Base-by-base conservation (phyloP, 495 filamentous ascomycete genomes). In the Lineolata rhizophorae region DNA sequence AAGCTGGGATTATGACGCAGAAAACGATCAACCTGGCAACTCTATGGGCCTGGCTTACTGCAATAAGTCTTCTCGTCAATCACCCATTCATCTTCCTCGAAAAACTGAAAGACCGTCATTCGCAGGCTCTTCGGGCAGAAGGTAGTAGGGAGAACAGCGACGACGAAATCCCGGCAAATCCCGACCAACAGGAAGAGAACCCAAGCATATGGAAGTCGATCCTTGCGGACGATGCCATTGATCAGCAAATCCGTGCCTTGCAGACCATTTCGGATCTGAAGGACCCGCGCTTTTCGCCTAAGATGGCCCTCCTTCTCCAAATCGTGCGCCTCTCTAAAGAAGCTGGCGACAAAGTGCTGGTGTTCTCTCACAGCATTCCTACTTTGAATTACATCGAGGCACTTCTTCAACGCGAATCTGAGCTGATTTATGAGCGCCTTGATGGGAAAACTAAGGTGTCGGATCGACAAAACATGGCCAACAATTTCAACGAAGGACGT, bases 351-450 rank as follows among this genome's bases (percentile, higher is more conserved):
- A 76, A 81, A 40, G 60, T 79, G 10, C 54, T 95, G 2, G 52
- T 93, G 2, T 94, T 94, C 41, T 79, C 76, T 0, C 76, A 82
- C 24, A 75, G 67, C 16, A 55, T 80, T 10, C 51, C 48, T 0
- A 78, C 74, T 0, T 53, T 95, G 0, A 36, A 82, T 39, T 82
- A 67, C 43, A 53, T 95, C 2, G 65, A 72, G 17, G 28, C 48
- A 3, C 15, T 39, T 70, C 1, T 54, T 82, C 21, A 52, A 20
- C 15, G 19, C 18, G 5, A 18, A 18, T n/a, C 18, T 27, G n/a
- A 30, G 17, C 34, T 27, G 6, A 49, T 32, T 0, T 73, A 58
- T 38, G 45, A 44, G 6, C 64, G 73, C 19, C 57, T 93, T 6
- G 76, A 87, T 51, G 83, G 83, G 9, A 41, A 30, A 1, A 71